Evolutionary conservation across 192 early-diverging fungal species (phyloP), one percentile per base, ranked within the genome.

Genomic region (Polychytrium aggregatum): DNA sequence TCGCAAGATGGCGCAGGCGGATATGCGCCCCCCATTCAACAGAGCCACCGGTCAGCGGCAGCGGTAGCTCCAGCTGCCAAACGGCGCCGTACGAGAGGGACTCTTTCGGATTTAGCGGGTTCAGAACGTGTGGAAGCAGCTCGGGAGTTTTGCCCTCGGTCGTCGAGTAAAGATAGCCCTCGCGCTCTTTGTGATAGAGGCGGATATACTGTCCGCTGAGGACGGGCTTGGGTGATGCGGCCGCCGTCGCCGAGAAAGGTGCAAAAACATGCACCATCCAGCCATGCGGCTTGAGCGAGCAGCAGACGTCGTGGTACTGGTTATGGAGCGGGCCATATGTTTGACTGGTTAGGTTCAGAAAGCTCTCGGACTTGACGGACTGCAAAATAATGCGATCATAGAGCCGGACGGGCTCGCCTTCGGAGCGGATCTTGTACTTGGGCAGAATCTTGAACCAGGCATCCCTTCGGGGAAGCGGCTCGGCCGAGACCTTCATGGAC

Each of bases 21-120:
- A 59, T 25, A 7, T 22, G 59, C 4, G 16, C 8, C 7, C 43
- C 30, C 60, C 60, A 64, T 6, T 55, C 47, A 47, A 64, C 30
- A 0, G 50, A 39, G 18, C 58, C 61, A 7, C 61, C 61, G 10
- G 11, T 11, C 2, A 38, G 42, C 20, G n/a, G 0, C 18, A 63
- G 4, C 31, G 26, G 42, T 26, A 28, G 24, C 33, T 63, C 60
- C 37, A 64, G 25, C 35, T 64, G 62, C 62, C 62, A 64, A 27
- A 64, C 30, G 2, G 26, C 35, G 3, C 45, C 28, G 26, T 35
- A 53, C 14, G 58, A 62, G 48, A 39, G 63, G 18, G 50, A 41
- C 17, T 64, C 62, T 38, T 51, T 46, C 13, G 58, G 56, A 41
- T 62, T 64, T 26, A 61, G 46, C 1, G 56, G 62, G 44, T 64